phyloP scores from a whole-genome alignment of 805 yeast genomes.

The Sugiyamaella qingdaonensis region DNA sequence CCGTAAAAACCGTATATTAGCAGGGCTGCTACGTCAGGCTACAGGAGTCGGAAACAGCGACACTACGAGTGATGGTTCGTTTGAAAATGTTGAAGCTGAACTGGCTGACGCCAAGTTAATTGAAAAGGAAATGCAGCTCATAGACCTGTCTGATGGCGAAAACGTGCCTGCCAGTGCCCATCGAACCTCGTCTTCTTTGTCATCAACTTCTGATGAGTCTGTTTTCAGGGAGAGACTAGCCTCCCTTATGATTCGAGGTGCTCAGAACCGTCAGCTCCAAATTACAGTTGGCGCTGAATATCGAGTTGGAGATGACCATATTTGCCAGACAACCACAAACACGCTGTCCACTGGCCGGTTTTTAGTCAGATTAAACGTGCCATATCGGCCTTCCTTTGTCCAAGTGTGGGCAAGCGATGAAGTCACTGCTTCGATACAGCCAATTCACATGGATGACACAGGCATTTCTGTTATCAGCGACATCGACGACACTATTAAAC shows the following conservation, averaged over 20 bases:
- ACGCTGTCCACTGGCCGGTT: conserved; percentile 72
- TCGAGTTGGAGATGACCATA: neutral
- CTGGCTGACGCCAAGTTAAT: neutral
- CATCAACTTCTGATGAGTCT: conserved; percentile 7
- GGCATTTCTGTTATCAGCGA: conserved; percentile 83
- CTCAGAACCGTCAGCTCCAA: conserved; percentile 52
- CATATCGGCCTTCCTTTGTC: conserved; percentile 57
- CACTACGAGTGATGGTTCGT: neutral
- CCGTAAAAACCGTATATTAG: conserved; percentile 64
- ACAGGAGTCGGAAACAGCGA: conserved; percentile 35
- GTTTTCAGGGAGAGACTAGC: conserved; percentile 60
- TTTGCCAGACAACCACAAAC: conserved; percentile 30
- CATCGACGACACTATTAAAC: conserved; percentile 89
- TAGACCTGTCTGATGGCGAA: neutral
- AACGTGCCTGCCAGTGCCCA: neutral
- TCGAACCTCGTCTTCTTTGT: neutral
- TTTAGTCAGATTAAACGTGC: conserved; percentile 46
- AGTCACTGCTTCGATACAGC: conserved; percentile 45
- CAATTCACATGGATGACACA: conserved; percentile 31
- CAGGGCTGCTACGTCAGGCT: conserved; percentile 66
- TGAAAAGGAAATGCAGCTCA: neutral
- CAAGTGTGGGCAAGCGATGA: conserved; percentile 28
- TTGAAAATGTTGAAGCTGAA: neutral
- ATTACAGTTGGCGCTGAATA: conserved; percentile 53
- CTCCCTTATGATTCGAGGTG: conserved; percentile 63